These are phyloP conservation scores for Lolium rigidum DNA, from an alignment of 176 grass and related monocot genomes.

Conservation along the genomic window DNA sequence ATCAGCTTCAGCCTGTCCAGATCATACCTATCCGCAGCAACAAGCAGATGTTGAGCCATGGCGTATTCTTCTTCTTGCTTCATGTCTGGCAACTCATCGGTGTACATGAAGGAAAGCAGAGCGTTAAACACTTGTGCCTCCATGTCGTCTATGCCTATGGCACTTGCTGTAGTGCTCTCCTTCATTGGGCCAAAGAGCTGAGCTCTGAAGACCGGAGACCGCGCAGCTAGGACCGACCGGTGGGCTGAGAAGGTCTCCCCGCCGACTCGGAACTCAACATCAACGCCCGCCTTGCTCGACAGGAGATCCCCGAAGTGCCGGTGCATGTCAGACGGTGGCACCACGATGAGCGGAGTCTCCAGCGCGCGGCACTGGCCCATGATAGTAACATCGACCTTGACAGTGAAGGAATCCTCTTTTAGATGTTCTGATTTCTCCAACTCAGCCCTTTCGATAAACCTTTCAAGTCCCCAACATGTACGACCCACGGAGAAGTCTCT, in stretches of 20 bases:
- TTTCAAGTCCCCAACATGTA: background rate
- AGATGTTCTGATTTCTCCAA: constrained; percentile 31
- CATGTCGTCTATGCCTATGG: constrained; percentile 46
- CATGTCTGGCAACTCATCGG: background rate
- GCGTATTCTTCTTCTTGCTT: background rate
- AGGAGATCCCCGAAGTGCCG: constrained; percentile 38
- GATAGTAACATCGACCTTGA: background rate
- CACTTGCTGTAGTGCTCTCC: constrained; percentile 17
- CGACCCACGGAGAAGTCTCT: background rate
- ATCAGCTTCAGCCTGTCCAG: constrained; percentile 52
- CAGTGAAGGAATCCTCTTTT: constrained; percentile 4
- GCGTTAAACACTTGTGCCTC: constrained; percentile 29
- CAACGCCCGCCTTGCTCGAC: constrained; percentile 6
- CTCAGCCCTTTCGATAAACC: background rate
- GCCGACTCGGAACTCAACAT: constrained; percentile 49
- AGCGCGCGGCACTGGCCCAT: background rate
- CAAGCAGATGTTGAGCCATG: constrained; percentile 36
- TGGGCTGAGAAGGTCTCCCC: constrained; percentile 45
- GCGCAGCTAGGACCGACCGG: constrained; percentile 39
- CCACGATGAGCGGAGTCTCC: background rate
- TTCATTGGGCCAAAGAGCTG: constrained; percentile 43
- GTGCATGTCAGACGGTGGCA: constrained; percentile 45
- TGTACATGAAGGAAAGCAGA: background rate
- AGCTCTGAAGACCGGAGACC: constrained; percentile 54
- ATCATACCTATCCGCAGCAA: constrained; percentile 53